Base-by-base conservation (phyloP, 495 filamentous ascomycete species). In the Daldinia concentrica region DNA sequence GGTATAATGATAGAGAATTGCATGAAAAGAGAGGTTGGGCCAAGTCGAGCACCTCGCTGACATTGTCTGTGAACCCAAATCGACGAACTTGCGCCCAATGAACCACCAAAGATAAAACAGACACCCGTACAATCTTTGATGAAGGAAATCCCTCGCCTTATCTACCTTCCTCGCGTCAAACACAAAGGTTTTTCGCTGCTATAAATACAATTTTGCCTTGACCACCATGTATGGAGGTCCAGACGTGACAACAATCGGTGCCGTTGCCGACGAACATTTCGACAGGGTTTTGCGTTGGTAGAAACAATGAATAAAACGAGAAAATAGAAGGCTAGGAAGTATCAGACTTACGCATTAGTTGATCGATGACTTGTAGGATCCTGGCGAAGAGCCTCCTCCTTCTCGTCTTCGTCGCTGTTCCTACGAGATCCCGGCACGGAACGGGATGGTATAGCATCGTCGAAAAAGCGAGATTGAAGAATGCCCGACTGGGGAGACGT, bases 341-440 rank as follows among this genome's bases (percentile, higher is more conserved):
- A 52, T 58, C 59, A 36, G 17, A 90, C 90, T 87, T 86, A 92
- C 90, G 84, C 85, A 59, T 87, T 86, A 48, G 86, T 88, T 60
- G 88, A 87, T 37, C 90, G 85, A 77, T 90, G 90, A 63, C 89
- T 89, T 22, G 89, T 89, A 60, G 87, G 89, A 62, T 89, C 84
- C 69, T 90, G 87, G 32, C 86, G 82, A 56, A 89, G 85, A 39
- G 87, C 84, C 71, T 89, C 88, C 64, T 90, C 87, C 68, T 91
- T 90, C 74, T 90, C 89, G 69, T 93, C 89, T 60, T 93, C 91
- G 71, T 93, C 91, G 58, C 91, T 93, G 73, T 92, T 91, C 71
- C 95, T 91, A 68, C 94, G 86, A 69, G 94, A 94, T 32, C 90
- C 89, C 24, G 95, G 95, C 34, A 97, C 89, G 43, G 95, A 98